These are phyloP conservation scores for Westerdykella aurantiaca DNA, from an alignment of 2,329 filamentous ascomycete genomes.

Conservation along the genomic window DNA sequence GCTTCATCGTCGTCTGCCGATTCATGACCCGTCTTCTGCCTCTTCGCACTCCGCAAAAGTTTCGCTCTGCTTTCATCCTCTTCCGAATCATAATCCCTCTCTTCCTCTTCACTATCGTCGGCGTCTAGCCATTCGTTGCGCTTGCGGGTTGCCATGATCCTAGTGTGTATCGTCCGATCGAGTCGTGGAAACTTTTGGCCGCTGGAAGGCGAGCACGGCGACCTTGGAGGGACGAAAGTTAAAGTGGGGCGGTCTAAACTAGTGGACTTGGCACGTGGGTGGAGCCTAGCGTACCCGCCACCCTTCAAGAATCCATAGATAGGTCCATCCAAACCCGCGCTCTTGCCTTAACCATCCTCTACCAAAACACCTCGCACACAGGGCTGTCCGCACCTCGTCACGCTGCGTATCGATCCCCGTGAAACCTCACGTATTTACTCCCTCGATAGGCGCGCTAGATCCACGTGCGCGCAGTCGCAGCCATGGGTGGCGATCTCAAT, in stretches of 20 bases:
- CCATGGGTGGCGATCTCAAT: conserved; percentile 92
- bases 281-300: neutral
- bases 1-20: conserved; percentile 18
- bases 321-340: neutral
- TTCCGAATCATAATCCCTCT: conserved; percentile 59
- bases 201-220: neutral
- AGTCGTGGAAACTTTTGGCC: neutral
- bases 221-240: neutral
- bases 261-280: neutral
- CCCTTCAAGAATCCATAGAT: neutral
- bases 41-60: conserved; percentile 52
- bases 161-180: neutral
- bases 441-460: too few relatives aligned
- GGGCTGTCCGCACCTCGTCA: neutral
- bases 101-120: conserved; percentile 41
- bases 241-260: neutral
- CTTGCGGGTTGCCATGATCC: conserved; percentile 60
- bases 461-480: conserved; percentile 33
- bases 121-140: conserved; percentile 65
- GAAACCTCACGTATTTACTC: too few relatives aligned
- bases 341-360: neutral
- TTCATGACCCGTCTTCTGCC: conserved; percentile 53
- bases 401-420: too few relatives aligned
- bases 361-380: neutral
- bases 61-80: conserved; percentile 60